These are phyloP conservation scores for Globisporangium alternatum DNA, from an alignment of 352 stramenopile species.

Conservation along the genomic window DNA sequence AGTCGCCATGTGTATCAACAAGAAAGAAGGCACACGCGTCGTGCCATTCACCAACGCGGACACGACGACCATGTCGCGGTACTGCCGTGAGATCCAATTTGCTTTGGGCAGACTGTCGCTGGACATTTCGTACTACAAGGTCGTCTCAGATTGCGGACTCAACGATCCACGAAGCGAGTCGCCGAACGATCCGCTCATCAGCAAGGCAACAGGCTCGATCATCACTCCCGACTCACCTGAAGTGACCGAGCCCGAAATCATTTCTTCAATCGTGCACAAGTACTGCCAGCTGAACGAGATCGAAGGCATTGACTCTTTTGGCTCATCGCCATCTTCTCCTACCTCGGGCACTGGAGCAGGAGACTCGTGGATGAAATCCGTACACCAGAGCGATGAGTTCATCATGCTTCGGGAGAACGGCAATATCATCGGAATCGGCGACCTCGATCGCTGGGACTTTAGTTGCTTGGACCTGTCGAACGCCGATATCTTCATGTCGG, in stretches of 20 bases:
- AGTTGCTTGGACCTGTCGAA: conserved; percentile 51
- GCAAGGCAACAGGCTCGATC: conserved; percentile 8
- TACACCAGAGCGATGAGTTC: conserved; percentile 16
- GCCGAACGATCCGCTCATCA: conserved; percentile 1
- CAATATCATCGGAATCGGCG: conserved; percentile 40
- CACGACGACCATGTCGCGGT: conserved; percentile 42
- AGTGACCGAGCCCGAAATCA: conserved; percentile 50
- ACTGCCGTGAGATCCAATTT: conserved; percentile 68
- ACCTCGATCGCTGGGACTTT: conserved; percentile 54
- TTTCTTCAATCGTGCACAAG: conserved; percentile 61
- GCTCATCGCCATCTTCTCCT: conserved; percentile 6
- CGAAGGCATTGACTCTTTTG: conserved; percentile 34
- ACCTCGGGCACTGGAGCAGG: neutral
- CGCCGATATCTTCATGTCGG: conserved; percentile 44
- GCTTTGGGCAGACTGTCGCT: conserved; percentile 55
- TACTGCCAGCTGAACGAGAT: conserved; percentile 51
- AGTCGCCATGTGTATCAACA: conserved; percentile 87
- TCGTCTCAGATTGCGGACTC: conserved; percentile 47
- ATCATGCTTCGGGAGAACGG: conserved; percentile 20
- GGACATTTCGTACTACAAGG: conserved; percentile 73
- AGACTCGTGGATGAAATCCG: conserved; percentile 14
- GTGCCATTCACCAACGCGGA: conserved; percentile 53
- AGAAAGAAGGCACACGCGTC: conserved; percentile 36
- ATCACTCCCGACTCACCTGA: conserved; percentile 16
- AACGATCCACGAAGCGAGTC: conserved; percentile 12